Conservation (phyloP, 1,139 yeast species). For the Keqinozyma sinolaborantium region DNA sequence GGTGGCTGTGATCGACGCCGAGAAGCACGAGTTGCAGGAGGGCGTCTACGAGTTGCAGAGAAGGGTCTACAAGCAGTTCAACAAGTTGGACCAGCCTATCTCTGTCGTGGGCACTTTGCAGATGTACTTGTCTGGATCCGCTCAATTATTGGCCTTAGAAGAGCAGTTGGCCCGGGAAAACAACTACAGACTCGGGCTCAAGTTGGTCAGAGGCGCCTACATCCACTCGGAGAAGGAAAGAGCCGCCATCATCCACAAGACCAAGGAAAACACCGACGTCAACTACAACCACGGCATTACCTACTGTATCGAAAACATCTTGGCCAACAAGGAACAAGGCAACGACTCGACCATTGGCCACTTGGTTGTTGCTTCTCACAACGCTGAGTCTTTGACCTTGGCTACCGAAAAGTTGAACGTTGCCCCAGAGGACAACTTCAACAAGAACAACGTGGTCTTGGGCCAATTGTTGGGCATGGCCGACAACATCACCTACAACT, state of each 20-base stretch:
- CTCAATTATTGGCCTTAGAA: conserved; percentile 60
- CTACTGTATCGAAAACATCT: conserved; percentile 59
- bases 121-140: conserved; percentile 78
- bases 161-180: conserved; percentile 59
- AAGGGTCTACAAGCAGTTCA: conserved; percentile 70
- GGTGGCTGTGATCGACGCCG: conserved; percentile 89
- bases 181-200: conserved; percentile 77
- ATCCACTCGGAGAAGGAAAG: conserved; percentile 85
- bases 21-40: conserved; percentile 79
- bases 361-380: conserved; percentile 90
- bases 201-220: conserved; percentile 97
- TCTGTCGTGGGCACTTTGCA: conserved; percentile 91
- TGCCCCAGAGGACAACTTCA: conserved; percentile 21
- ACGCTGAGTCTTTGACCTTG: conserved; percentile 69
- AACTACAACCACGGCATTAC: conserved; percentile 73
- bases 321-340: conserved; percentile 37
- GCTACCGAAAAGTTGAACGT: conserved; percentile 56
- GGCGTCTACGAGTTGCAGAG: conserved; percentile 93
- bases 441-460: conserved; percentile 67
- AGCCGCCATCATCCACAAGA: conserved; percentile 59
- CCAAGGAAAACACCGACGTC: conserved; percentile 73
- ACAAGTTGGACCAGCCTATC: conserved; percentile 53
- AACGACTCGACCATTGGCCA: conserved; percentile 67
- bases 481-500: conserved; percentile 77
- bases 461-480: conserved; percentile 97